Conservation (phyloP, 2,329 filamentous ascomycete species). For the Fusarium brevicatenulatum region DNA sequence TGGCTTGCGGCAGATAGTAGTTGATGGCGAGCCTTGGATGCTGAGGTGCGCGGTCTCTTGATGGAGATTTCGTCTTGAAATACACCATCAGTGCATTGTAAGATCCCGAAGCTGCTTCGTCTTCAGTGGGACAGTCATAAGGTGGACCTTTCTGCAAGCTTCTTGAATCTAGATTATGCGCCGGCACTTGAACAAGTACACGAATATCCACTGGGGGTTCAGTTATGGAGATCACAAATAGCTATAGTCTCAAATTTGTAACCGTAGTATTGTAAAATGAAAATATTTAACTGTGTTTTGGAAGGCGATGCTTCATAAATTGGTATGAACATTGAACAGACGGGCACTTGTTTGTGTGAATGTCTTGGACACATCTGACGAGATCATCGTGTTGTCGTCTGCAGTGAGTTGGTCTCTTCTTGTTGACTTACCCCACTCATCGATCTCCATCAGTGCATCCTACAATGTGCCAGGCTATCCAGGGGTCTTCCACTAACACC, state of each 20-base stretch:
- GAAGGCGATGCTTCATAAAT: rapidly evolving
- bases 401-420: rapidly evolving
- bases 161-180: rapidly evolving
- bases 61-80: rapidly evolving
- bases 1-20: neutral
- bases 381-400: rapidly evolving
- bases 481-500: neutral
- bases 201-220: neutral
- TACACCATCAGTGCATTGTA: rapidly evolving
- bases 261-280: neutral
- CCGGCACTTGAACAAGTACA: neutral
- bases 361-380: rapidly evolving
- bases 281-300: rapidly evolving
- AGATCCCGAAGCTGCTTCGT: rapidly evolving
- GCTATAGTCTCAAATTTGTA: rapidly evolving
- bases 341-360: rapidly evolving
- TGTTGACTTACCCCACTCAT: rapidly evolving
- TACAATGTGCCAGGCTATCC: neutral
- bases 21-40: rapidly evolving
- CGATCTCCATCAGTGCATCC: too few relatives aligned
- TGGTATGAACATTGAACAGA: neutral
- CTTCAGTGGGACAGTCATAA: rapidly evolving
- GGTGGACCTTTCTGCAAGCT: rapidly evolving
- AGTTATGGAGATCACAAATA: too few relatives aligned
- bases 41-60: rapidly evolving